Base-by-base conservation (phyloP, 1,284 basidiomycete species). In the Fomitiporia mediterranea region DNA sequence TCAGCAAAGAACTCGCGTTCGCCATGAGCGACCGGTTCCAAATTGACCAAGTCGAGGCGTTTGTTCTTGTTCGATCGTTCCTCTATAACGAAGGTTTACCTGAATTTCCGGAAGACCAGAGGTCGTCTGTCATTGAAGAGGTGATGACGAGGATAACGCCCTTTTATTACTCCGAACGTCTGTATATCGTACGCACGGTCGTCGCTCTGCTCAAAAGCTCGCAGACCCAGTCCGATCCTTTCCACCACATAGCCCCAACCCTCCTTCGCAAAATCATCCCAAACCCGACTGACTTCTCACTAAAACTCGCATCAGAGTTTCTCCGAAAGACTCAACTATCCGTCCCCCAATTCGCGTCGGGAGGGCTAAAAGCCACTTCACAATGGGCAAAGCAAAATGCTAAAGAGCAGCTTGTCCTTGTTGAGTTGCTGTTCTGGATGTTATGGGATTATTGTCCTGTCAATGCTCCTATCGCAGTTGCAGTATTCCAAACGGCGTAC, bases 381-480 rank as follows among this genome's bases (percentile, higher is more conserved):
- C 72, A 76, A 37, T 91, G 89, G 85, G 86, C 84, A 17, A 92
- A 90, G 67, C 91, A 92, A 66, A 86, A 84, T 63, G 67, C 82
- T 17, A 82, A 80, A 64, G 89, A 94, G 67, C 92, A 94, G 65
- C 74, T 94, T 28, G 83, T 85, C 6, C 68, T 93, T 21, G 72
- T 94, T 44, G 93, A 95, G 64, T 80, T 92, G 34, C 74, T 93
- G 30, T 95, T 94, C 67, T 91, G 90, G 80, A 78, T 84, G 2
- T 84, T 91, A 80, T 93, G 88, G 82, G 83, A 80, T n/a, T 84
- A 83, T 58, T 80, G 83, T 5, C 72, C 84, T 0, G 84, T 89
- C 61, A 77, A 75, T 35, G 86, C 86, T 2, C 69, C 75, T 1
- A 68, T 87, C 55, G 82, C 91, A 27, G 73, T 80, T 56, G 71